These are phyloP conservation scores for Umbelopsis sp. DNA, from an alignment of 371 early-diverging fungal genomes.

Conservation along the genomic window DNA sequence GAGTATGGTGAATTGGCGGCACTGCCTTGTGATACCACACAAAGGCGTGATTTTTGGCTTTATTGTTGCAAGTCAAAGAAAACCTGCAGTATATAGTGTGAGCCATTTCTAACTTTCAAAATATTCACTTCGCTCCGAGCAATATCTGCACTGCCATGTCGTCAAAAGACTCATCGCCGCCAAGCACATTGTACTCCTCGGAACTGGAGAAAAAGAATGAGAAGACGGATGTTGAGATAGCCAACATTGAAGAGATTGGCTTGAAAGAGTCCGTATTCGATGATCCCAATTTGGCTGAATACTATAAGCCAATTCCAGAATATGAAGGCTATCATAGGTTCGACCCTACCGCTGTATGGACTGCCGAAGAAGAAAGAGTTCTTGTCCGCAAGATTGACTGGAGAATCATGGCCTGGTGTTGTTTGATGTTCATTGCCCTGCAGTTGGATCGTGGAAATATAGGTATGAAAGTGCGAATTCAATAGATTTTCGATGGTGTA, in stretches of 20 bases:
- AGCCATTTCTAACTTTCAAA: not conserved
- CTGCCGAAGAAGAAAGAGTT: constrained; percentile 4
- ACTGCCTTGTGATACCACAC: not conserved
- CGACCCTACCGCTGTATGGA: constrained; percentile 15
- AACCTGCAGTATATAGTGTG: not conserved
- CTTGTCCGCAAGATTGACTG: constrained; percentile 24
- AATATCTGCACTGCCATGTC: not conserved
- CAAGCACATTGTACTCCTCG: not conserved
- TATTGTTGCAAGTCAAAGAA: not conserved
- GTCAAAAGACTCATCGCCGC: not conserved
- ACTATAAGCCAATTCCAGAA: not conserved
- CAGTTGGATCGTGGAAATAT: constrained; percentile 22
- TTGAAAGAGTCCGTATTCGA: constrained; percentile 8
- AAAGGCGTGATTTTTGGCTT: constrained; percentile 16
- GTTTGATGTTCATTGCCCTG: constrained; percentile 26
- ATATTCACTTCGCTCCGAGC: too few species aligned
- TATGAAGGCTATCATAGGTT: constrained; percentile 17
- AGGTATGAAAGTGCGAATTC: not conserved
- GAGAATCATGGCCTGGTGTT: constrained; percentile 24
- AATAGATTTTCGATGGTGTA: not conserved
- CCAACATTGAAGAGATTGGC: constrained; percentile 9
- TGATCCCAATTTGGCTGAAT: constrained; percentile 1
- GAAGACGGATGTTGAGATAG: constrained; percentile 1
- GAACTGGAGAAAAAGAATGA: not conserved
- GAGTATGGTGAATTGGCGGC: not conserved